Base-by-base conservation (phyloP, 208 protist genomes). In the Crithidia sp. region DNA sequence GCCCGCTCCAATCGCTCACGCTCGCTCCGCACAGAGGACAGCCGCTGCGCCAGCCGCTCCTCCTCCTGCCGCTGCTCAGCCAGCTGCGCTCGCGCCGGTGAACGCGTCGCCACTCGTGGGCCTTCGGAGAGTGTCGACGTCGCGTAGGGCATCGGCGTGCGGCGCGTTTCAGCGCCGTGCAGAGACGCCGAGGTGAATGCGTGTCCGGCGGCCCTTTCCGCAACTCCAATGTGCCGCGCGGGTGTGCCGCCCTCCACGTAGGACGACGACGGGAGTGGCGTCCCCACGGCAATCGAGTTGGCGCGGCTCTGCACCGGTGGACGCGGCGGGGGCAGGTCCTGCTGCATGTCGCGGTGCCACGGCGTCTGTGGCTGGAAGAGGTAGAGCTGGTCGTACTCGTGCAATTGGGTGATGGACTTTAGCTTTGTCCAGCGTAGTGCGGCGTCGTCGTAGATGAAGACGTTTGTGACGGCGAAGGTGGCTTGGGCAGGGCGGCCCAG, bases 351-450 rank as follows among this genome's bases (percentile, higher is more conserved):
- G 5, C 40, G 74, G 71, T 95, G 87, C 65, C 75, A 84, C 43
- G 55, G 36, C 2, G 65, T 88, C 43, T 91, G 87, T 0, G 91
- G 89, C 70, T 96, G 91, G 62, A 93, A 96, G 14, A 89, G 76
- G 69, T 96, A 96, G 5, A 96, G 70, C 76, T 96, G 91, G 66
- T 94, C 89, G 76, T 92, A 94, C 72, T 93, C 87, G 65, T 90
- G 85, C n/a, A 94, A 71, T 70, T 96, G 89, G 3, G 81, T 47
- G 19, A 81, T 47, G 3, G 74, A 81, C 50, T 82, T 60, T 0
- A 96, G 72, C 49, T 83, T 71, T n/a, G 71, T 69, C 91, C 91
- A 96, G 55, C 79, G 65, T 58, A 91, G 54, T 14, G 63, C 53
- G 9, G 47, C 72, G 68, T 96, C 91, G 58, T 96, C 89, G 71